Evolutionary conservation across 257 asterid genomes (phyloP).

Genomic region (Linderniella brevidens): DNA sequence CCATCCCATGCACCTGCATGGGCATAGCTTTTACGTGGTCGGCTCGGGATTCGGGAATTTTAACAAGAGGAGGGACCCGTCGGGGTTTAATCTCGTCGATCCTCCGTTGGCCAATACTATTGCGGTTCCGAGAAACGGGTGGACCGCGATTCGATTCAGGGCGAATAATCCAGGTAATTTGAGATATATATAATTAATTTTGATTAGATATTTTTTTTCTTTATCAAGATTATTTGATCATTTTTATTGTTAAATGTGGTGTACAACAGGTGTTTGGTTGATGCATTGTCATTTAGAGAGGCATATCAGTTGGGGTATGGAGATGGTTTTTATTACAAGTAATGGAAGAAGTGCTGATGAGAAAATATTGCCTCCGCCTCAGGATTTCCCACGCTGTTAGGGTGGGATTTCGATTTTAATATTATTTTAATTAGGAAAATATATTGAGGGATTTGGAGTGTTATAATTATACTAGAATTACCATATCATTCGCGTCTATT

Average conservation of each 20-base stretch:
- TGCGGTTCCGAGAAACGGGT: conserved; percentile 18
- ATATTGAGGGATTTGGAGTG: too few relatives aligned
- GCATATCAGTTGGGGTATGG: conserved; percentile 29
- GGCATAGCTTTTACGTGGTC: conserved; percentile 31
- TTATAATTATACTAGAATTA: too few relatives aligned
- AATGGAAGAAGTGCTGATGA: conserved; percentile 14
- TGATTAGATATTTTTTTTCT: background rate
- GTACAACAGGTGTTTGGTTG: conserved; percentile 26
- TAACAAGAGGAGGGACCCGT: conserved; percentile 16
- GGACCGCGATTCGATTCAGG: conserved; percentile 23
- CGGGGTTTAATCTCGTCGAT: conserved; percentile 22
- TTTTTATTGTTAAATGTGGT: background rate
- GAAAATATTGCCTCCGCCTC: conserved; percentile 24
- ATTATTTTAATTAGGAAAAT: too few relatives aligned
- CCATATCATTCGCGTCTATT: too few relatives aligned
- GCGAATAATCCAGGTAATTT: conserved; percentile 26
- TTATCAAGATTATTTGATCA: background rate
- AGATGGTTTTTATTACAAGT: conserved; percentile 18
- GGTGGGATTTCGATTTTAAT: too few relatives aligned
- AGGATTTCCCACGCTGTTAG: conserved; percentile 25
- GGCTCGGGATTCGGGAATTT: conserved; percentile 33
- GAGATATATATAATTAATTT: too few relatives aligned
- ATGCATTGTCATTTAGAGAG: conserved; percentile 29
- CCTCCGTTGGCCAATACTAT: conserved; percentile 23
- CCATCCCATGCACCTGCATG: conserved; percentile 44